phyloP scores from a whole-genome alignment of 2,329 filamentous ascomycete genomes.

The Xylariaceae sp. region DNA sequence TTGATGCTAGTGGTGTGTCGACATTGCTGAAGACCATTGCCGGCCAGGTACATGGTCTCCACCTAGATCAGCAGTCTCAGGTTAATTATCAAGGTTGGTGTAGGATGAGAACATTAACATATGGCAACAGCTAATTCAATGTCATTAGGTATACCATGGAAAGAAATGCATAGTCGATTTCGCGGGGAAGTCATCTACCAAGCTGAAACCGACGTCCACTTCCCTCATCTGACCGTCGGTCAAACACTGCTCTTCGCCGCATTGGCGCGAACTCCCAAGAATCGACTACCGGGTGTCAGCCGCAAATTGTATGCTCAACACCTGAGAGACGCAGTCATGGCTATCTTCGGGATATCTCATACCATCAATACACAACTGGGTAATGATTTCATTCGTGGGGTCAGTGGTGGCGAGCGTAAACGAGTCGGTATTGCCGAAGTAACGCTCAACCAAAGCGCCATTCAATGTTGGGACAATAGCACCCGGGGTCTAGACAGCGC shows the following conservation, averaged over 20 bases:
- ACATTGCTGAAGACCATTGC: slow-evolving; percentile 60
- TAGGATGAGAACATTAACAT: slow-evolving; percentile 23
- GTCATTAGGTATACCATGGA: background rate
- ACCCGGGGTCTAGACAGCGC: slow-evolving; percentile 64
- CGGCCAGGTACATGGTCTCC: slow-evolving; percentile 55
- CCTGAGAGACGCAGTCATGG: slow-evolving; percentile 45
- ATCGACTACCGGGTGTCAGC: slow-evolving; percentile 58
- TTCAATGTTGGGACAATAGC: slow-evolving; percentile 70
- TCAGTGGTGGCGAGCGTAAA: slow-evolving; percentile 70
- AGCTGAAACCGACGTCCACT: slow-evolving; percentile 66
- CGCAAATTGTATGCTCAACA: slow-evolving; percentile 48
- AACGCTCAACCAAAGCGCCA: slow-evolving; percentile 57
- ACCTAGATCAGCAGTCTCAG: slow-evolving; percentile 45
- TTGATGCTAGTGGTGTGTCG: slow-evolving; percentile 48
- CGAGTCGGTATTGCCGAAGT: slow-evolving; percentile 70
- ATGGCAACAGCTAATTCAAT: slow-evolving; percentile 9
- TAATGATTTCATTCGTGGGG: slow-evolving; percentile 66
- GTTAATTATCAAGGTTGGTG: slow-evolving; percentile 56
- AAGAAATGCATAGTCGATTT: slow-evolving; percentile 47
- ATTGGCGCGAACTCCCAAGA: slow-evolving; percentile 45
- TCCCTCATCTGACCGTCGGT: slow-evolving; percentile 66
- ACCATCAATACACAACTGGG: slow-evolving; percentile 68
- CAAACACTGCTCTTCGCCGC: slow-evolving; percentile 67
- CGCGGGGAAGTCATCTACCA: slow-evolving; percentile 65
- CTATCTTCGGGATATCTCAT: slow-evolving; percentile 65